Conservation (phyloP, 257 asterid genomes). For the Petunia axillaris region DNA sequence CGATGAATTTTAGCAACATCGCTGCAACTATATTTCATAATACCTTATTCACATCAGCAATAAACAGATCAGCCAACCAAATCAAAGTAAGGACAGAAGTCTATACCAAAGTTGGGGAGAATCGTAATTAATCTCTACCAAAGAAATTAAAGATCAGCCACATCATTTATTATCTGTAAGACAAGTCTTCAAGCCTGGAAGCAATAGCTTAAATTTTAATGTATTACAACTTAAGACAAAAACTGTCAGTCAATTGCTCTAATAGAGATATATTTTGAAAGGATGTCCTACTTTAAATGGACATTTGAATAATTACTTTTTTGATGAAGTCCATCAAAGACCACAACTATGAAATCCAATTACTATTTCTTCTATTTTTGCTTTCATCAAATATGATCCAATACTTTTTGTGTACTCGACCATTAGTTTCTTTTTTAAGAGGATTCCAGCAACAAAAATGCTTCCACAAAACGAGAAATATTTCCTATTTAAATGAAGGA, state of each 20-base stretch:
- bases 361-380: background rate
- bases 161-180: background rate
- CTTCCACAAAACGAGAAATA: background rate
- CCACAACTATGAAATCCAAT: background rate
- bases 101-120: background rate
- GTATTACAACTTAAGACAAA: background rate
- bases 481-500: background rate
- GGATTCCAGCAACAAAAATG: background rate
- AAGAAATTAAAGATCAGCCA: background rate
- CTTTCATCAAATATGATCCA: background rate
- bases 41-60: background rate
- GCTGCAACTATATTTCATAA: background rate
- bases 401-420: background rate
- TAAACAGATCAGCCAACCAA: background rate
- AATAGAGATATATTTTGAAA: background rate
- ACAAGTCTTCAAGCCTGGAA: background rate
- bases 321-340: background rate
- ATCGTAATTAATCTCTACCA: background rate
- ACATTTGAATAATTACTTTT: background rate
- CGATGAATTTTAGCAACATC: no score
- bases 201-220: background rate
- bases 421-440: background rate
- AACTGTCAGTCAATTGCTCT: background rate
- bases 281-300: background rate
- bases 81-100: background rate